phyloP scores from a whole-genome alignment of 495 filamentous ascomycete genomes.

The Alectoria sarmentosa region DNA sequence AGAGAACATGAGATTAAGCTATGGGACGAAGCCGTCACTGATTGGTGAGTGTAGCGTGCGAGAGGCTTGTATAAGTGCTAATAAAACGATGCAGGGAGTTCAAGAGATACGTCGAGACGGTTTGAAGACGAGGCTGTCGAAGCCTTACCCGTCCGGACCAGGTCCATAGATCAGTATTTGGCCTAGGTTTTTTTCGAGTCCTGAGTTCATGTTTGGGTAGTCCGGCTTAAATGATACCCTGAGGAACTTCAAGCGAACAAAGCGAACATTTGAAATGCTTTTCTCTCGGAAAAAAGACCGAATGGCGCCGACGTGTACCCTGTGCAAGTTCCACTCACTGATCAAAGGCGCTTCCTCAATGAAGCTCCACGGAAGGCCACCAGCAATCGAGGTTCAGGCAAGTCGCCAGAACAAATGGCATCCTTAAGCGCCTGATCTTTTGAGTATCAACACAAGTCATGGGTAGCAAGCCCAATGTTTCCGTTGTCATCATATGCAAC shows the following conservation, averaged over 20 bases:
- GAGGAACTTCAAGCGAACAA: not conserved
- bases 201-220: not conserved
- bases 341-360: not conserved
- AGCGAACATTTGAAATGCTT: no score
- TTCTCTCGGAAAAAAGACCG: no score
- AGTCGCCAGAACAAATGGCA: no score
- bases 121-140: slow-evolving; percentile 34
- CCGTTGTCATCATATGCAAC: no score
- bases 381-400: no score
- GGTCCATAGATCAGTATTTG: no score
- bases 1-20: slow-evolving; percentile 83
- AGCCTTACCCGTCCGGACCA: not conserved
- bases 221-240: not conserved
- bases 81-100: slow-evolving; percentile 47
- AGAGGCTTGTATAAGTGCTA: slow-evolving; percentile 2
- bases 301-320: no score
- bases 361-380: no score
- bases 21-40: slow-evolving; percentile 94
- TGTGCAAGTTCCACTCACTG: no score
- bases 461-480: no score
- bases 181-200: not conserved
- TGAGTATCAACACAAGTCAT: no score
- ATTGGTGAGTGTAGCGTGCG: slow-evolving; percentile 58
- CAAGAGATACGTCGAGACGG: slow-evolving; percentile 66
- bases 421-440: no score